These are phyloP conservation scores for Daldinia vernicosa DNA, from an alignment of 495 filamentous ascomycete genomes.

Conservation along the genomic window DNA sequence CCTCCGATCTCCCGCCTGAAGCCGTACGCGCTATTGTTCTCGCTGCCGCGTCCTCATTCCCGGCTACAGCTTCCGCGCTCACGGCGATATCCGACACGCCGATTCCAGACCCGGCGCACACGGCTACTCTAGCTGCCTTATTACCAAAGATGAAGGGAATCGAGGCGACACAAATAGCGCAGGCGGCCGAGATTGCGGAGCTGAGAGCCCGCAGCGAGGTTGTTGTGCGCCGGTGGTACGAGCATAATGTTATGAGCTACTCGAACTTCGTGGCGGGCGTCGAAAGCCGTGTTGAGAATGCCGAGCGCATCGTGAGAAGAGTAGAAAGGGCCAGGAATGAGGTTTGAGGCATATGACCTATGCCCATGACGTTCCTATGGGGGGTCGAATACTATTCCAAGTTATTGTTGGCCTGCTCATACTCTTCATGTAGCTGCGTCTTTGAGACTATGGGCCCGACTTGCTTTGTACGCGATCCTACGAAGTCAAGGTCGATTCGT, in stretches of 20 bases:
- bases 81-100: conserved; percentile 79
- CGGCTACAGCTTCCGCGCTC: conserved; percentile 78
- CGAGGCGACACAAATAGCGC: conserved; percentile 70
- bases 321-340: conserved; percentile 55
- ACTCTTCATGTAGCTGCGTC: background rate
- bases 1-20: conserved; percentile 54
- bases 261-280: conserved; percentile 78
- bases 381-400: background rate
- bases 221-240: conserved; percentile 83
- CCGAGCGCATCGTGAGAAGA: conserved; percentile 72
- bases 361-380: background rate
- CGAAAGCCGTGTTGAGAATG: conserved; percentile 71
- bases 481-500: background rate
- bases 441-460: background rate
- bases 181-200: conserved; percentile 75
- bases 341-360: conserved; percentile 30
- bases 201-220: conserved; percentile 76
- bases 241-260: conserved; percentile 71
- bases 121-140: conserved; percentile 72
- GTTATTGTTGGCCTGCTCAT: background rate
- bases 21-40: conserved; percentile 73
- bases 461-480: background rate
- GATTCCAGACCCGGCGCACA: conserved; percentile 72
- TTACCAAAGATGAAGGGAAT: conserved; percentile 75
- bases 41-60: conserved; percentile 76